Conservation (phyloP, 1,139 yeast species). For the Kodamaea sp. region DNA sequence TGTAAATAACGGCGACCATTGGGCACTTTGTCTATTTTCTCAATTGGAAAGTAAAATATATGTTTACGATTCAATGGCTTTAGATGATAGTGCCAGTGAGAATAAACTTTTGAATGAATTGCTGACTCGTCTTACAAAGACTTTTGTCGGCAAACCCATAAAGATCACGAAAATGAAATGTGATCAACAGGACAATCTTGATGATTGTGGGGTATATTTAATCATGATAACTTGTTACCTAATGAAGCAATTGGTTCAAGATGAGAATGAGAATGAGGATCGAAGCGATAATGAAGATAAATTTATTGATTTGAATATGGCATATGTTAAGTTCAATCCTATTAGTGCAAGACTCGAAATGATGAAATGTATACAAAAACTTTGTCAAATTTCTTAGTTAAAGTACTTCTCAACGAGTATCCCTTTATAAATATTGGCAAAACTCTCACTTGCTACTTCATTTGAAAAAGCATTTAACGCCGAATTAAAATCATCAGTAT, state of each 20-base stretch:
- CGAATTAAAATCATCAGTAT: constrained; percentile 10
- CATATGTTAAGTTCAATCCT: constrained; percentile 27
- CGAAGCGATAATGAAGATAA: too few species aligned
- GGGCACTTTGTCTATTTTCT: constrained; percentile 38
- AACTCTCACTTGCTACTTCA: constrained; percentile 23
- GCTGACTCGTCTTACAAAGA: constrained; percentile 21
- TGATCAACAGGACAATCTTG: constrained; percentile 44
- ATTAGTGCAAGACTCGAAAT: constrained; percentile 25
- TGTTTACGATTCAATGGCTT: constrained; percentile 41
- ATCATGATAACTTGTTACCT: constrained; percentile 40
- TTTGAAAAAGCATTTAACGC: constrained; percentile 22
- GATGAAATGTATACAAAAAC: constrained; percentile 12
- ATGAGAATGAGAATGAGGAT: constrained; percentile 3
- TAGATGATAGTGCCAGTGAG: constrained; percentile 18
- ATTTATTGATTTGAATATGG: constrained; percentile 24
- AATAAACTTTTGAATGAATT: constrained; percentile 21
- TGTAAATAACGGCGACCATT: constrained; percentile 42
- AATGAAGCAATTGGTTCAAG: constrained; percentile 15
- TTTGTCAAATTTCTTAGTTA: constrained; percentile 7
- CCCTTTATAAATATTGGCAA: constrained; percentile 28
- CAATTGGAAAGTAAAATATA: constrained; percentile 29
- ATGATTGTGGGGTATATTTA: constrained; percentile 46
- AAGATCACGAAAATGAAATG: constrained; percentile 28
- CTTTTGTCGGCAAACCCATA: constrained; percentile 19
- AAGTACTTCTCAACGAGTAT: constrained; percentile 25